Conservation (phyloP, 2,329 filamentous ascomycete genomes). For the Hortaea sp. region DNA sequence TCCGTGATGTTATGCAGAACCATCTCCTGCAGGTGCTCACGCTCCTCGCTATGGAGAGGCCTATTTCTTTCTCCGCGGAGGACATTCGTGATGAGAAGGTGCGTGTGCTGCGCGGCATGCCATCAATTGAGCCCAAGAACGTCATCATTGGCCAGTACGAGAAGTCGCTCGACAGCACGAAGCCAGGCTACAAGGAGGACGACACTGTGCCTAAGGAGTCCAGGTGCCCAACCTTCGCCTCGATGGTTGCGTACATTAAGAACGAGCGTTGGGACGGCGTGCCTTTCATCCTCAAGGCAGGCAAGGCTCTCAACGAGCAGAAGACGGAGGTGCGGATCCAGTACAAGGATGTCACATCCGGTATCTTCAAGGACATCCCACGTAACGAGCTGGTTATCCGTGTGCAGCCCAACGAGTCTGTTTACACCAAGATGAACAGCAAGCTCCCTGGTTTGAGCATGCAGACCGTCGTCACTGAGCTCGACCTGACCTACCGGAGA, state of each 20-base stretch:
- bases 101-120: slow-evolving; percentile 85
- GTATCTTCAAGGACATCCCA: slow-evolving; percentile 99
- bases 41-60: slow-evolving; percentile 92
- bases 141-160: slow-evolving; percentile 99
- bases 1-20: slow-evolving; percentile 99
- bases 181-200: slow-evolving; percentile 97
- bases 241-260: slow-evolving; percentile 96
- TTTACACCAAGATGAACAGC: slow-evolving; percentile 99
- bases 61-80: slow-evolving; percentile 95
- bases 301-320: slow-evolving; percentile 95
- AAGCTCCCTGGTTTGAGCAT: slow-evolving; percentile 97
- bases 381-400: slow-evolving; percentile 98
- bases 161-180: slow-evolving; percentile 88
- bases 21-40: slow-evolving; percentile 94
- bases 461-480: slow-evolving; percentile 97
- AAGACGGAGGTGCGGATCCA: slow-evolving; percentile 99
- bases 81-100: slow-evolving; percentile 99
- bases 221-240: slow-evolving; percentile 95
- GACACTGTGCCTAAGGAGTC: slow-evolving; percentile 97
- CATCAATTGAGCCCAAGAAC: slow-evolving; percentile 95
- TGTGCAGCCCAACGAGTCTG: slow-evolving; percentile 97
- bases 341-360: slow-evolving; percentile 98
- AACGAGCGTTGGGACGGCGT: slow-evolving; percentile 99
- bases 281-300: slow-evolving; percentile 98
- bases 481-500: slow-evolving; percentile 94